Evolutionary conservation across 1,284 basidiomycete species (phyloP), one percentile per base, ranked within the genome.

Genomic region (Ceraceosorus guamensis): DNA sequence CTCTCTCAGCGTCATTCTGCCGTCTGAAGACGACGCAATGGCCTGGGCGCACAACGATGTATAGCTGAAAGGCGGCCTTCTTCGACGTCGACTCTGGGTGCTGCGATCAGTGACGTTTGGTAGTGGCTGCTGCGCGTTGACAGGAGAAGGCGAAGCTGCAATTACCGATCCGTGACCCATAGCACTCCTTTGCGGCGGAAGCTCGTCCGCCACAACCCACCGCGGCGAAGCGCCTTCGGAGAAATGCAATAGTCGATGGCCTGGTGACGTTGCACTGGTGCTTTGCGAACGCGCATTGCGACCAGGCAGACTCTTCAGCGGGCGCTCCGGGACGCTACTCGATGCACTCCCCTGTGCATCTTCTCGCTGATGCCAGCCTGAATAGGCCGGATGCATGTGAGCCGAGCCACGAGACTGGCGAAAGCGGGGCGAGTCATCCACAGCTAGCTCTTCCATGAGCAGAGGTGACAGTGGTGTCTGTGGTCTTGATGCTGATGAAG

Each of bases 31-130:
- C 4, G 70, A 71, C 2, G 65, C 52, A 50, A 71, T 70, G n/a
- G 70, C 70, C 52, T 70, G 67, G 4, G 70, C 68, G 56, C 70
- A 70, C 57, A 71, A 61, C 11, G 63, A 64, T n/a, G 70, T 62
- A 55, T 71, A 71, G 37, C 66, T 68, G 57, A 62, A 68, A 10
- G 67, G 67, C 5, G 66, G 70, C 4, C 67, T 55, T 13, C 67
- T 47, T 18, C 70, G 52, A 37, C 66, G 61, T 34, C 70, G 62
- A 34, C 62, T 66, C 35, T 67, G 60, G 3, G 65, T 60, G 31
- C 67, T 62, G 35, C 67, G 67, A 31, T 71, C 68, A 1, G 24
- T 24, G 24, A 24, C 24, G 24, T 24, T 24, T 24, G 24, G 24
- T 3, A 24, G 24, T 2, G 24, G 24, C 24, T 24, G 24, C 24